Evolutionary conservation across 228 moss, liverwort and hornwort genomes (phyloP).

Genomic region (Sphagnum fallax): DNA sequence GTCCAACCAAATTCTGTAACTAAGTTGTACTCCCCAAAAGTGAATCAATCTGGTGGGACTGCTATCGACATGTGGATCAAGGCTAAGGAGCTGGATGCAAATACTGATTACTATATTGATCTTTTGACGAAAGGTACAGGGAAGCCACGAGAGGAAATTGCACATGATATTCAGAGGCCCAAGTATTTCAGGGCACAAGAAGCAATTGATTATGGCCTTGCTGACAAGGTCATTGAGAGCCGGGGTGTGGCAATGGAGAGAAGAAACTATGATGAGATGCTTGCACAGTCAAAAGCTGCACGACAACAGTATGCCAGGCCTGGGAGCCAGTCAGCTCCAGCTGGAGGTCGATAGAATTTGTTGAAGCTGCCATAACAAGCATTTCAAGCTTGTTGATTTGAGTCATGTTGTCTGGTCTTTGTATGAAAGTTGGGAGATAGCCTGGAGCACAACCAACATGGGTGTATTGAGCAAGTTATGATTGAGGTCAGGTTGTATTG

Average conservation of each 20-base stretch:
- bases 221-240: constrained; percentile 89
- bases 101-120: constrained; percentile 93
- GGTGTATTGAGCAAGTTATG: too few relatives aligned
- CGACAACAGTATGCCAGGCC: constrained; percentile 59
- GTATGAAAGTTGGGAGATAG: too few relatives aligned
- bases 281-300: constrained; percentile 71
- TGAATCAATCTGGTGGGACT: constrained; percentile 82
- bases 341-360: constrained; percentile 39
- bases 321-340: constrained; percentile 69
- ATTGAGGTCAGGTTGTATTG: too few relatives aligned
- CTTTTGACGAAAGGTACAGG: constrained; percentile 81
- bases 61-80: constrained; percentile 99
- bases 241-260: constrained; percentile 93
- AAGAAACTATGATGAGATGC: constrained; percentile 97
- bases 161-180: constrained; percentile 75
- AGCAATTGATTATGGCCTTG: constrained; percentile 96
- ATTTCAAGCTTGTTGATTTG: too few relatives aligned
- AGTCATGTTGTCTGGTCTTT: too few relatives aligned
- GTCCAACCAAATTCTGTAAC: constrained; percentile 95
- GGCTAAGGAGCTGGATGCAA: constrained; percentile 89
- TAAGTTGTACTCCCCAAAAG: constrained; percentile 92
- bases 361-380: too few relatives aligned
- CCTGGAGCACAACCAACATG: too few relatives aligned
- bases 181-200: constrained; percentile 93
- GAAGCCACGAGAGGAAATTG: constrained; percentile 76